These are phyloP conservation scores for Boletus reticuloceps DNA, from an alignment of 768 basidiomycete genomes.

Conservation along the genomic window DNA sequence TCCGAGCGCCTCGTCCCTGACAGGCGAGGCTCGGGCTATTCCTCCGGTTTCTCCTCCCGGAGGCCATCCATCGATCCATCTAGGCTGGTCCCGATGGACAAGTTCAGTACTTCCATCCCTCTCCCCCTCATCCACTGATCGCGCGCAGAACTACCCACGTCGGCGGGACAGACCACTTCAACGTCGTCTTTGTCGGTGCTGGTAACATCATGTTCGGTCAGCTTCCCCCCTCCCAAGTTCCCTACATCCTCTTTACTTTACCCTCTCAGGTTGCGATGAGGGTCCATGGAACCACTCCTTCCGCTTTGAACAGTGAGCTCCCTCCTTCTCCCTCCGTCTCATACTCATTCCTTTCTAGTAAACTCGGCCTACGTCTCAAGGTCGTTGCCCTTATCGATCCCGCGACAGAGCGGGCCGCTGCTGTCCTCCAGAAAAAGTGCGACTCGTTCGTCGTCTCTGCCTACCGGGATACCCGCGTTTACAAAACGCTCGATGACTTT, in stretches of 20 bases:
- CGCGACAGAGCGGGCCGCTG: slow-evolving; percentile 71
- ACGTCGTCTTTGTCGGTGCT: slow-evolving; percentile 92
- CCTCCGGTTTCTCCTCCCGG: slow-evolving; percentile 49
- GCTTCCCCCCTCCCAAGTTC: slow-evolving; percentile 8
- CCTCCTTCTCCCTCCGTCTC: background rate
- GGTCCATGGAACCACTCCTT: slow-evolving; percentile 94
- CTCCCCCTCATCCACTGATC: slow-evolving; percentile 2
- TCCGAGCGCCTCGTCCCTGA: slow-evolving; percentile 45
- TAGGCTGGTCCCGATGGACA: slow-evolving; percentile 77
- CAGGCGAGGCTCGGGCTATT: slow-evolving; percentile 47
- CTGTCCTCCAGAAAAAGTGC: slow-evolving; percentile 85
- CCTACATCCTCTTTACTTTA: slow-evolving; percentile 5
- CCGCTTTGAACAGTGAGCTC: slow-evolving; percentile 79
- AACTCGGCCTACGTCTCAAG: slow-evolving; percentile 94
- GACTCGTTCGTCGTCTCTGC: slow-evolving; percentile 92
- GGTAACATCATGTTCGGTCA: slow-evolving; percentile 98
- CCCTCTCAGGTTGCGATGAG: slow-evolving; percentile 67
- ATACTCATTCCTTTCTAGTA: slow-evolving; percentile 44
- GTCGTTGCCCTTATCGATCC: slow-evolving; percentile 96
- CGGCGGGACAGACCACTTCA: slow-evolving; percentile 73
- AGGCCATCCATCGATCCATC: slow-evolving; percentile 76
- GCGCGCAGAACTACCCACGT: slow-evolving; percentile 45
- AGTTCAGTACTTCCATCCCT: slow-evolving; percentile 39
- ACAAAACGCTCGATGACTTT: slow-evolving; percentile 85
- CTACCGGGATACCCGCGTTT: slow-evolving; percentile 85